phyloP scores from a whole-genome alignment of 306 rosid species.

The Medicago ruthenica region DNA sequence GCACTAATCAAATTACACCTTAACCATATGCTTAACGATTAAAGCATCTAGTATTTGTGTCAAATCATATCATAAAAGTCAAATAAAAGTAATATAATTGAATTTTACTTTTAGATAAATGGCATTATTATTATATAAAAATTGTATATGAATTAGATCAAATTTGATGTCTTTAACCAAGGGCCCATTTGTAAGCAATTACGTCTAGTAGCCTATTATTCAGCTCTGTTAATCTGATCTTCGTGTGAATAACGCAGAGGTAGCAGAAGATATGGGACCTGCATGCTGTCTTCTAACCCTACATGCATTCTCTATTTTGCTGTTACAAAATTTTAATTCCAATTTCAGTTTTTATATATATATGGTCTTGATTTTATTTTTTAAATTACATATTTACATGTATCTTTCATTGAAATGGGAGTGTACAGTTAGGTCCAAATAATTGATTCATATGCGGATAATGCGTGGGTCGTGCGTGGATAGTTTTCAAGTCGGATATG shows the following conservation, averaged over 20 bases:
- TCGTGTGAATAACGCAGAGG: constrained; percentile 37
- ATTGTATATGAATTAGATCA: not conserved
- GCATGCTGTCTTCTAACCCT: constrained; percentile 31
- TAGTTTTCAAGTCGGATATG: constrained; percentile 61
- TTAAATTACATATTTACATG: not conserved
- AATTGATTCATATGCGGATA: constrained; percentile 52
- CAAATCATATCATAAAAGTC: not conserved
- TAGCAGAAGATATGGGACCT: constrained; percentile 48
- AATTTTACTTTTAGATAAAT: not conserved
- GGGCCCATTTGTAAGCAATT: not conserved
- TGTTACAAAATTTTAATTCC: not conserved
- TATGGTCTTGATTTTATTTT: too few species aligned
- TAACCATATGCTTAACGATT: not conserved
- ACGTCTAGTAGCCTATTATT: constrained; percentile 30
- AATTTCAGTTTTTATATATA: constrained; percentile 20
- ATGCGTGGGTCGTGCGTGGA: constrained; percentile 48
- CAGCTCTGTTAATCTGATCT: constrained; percentile 45
- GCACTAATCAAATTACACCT: not conserved
- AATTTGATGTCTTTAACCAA: constrained; percentile 15
- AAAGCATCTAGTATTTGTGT: not conserved
- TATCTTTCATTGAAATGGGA: constrained; percentile 28
- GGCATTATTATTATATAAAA: not conserved
- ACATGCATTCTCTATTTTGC: constrained; percentile 1
- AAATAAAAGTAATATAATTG: not conserved
- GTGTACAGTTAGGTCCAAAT: constrained; percentile 48